Base-by-base conservation (phyloP, 805 yeast species). In the Myxozyma melibiosi region DNA sequence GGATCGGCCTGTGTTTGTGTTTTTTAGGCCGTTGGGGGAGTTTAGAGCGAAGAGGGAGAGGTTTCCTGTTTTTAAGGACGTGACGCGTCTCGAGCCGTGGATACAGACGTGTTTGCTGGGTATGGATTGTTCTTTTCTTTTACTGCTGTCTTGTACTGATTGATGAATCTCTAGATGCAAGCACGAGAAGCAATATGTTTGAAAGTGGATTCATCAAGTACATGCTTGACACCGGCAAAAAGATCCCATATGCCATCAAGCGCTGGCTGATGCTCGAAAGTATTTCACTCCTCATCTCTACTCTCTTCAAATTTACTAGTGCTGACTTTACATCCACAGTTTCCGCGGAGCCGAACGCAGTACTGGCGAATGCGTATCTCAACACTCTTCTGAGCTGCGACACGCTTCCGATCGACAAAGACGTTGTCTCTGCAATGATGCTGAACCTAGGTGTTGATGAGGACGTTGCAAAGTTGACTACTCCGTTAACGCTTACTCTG, bases 311-410 rank as follows among this genome's bases (percentile, higher is more conserved):
- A 5, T 18, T 8, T 14, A 24, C 28, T 13, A 41, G n/a, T 18
- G 11, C 5, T 44, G 18, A 25, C 13, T 13, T 22, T n/a, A 22
- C 4, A 11, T n/a, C n/a, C n/a, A 0, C 18, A 51, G 51, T 53
- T 11, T 46, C 60, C 20, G 39, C 48, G 9, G 63, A 58, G 42
- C 47, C 51, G 4, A 41, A 58, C 16, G 55, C 25, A 24, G n/a
- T 34, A 18, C 39, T 57, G 5, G 47, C 20, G 9, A 13, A 43
- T 6, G 30, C 55, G 11, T 58, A 58, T 43, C 8, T 31, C 16
- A 8, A 45, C n/a, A 37, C 37, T 2, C 4, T 45, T 11, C n/a
- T 33, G 22, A 22, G 16, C n/a, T 46, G 45, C 18, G 51, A 46
- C 6, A 18, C 22, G 3, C 16, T 33, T 5, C 7, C n/a, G 11